Percentiles rank a stretch among this genome's conserved stretches.
phyloP scores from a whole-genome alignment of 768 basidiomycete genomes.

The Lactarius evosmus region DNA sequence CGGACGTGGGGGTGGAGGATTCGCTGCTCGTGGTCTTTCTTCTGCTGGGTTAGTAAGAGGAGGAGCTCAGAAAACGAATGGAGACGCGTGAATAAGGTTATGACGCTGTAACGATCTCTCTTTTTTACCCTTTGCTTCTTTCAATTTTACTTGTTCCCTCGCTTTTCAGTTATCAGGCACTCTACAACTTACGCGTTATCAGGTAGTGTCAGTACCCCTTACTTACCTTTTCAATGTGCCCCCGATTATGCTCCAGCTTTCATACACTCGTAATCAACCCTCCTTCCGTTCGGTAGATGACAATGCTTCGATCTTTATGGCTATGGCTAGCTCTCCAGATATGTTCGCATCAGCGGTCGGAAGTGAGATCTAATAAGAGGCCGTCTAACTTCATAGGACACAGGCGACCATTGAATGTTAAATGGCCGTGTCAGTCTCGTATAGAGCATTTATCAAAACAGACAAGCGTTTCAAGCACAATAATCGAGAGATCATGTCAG shows the following conservation, averaged over 20 bases:
- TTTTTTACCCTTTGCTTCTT: background rate
- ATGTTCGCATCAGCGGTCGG: background rate
- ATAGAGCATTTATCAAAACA: background rate
- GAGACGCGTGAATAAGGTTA: conserved; percentile 28
- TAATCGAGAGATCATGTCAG: background rate
- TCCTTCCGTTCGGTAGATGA: background rate
- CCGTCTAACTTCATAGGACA: background rate
- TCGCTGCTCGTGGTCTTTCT: conserved; percentile 61
- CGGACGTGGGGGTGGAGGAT: conserved; percentile 55
- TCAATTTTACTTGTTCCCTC: background rate
- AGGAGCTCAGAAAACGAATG: conserved; percentile 31
- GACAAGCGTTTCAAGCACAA: background rate
- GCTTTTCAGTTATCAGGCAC: conserved; percentile 6
- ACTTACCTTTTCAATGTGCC: conserved; percentile 21
- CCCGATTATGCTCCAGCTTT: conserved; percentile 18
- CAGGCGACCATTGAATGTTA: background rate
- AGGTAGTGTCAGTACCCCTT: conserved; percentile 18
- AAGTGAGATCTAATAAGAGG: background rate
- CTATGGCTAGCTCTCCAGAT: background rate
- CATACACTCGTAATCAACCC: conserved; percentile 13
- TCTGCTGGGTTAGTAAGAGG: conserved; percentile 61
- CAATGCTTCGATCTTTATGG: background rate
- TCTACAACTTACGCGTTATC: conserved; percentile 18
- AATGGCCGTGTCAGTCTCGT: background rate
- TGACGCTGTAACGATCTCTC: background rate